A percentile compares a stretch with the other conserved stretches of the same genome.
Conservation (phyloP, 805 yeast genomes). For the Brettanomyces anomalus region DNA sequence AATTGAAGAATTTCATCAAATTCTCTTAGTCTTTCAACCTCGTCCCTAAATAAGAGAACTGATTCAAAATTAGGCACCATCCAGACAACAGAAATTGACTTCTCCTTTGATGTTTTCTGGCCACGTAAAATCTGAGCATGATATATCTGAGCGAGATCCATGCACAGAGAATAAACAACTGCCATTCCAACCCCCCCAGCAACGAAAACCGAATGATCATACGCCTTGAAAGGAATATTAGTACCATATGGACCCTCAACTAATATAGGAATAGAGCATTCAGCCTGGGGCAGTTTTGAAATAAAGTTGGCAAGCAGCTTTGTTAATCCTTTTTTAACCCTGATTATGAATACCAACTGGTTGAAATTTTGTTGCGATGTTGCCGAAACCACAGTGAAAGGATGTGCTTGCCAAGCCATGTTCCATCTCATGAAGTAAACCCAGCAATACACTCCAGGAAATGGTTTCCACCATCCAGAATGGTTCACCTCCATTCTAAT, state of each 20-base stretch:
- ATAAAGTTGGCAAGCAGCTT: constrained; percentile 27
- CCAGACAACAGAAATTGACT: constrained; percentile 22
- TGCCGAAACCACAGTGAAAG: constrained; percentile 46
- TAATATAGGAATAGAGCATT: constrained; percentile 30
- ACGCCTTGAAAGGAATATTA: constrained; percentile 36
- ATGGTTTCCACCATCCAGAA: constrained; percentile 45
- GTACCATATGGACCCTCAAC: constrained; percentile 60
- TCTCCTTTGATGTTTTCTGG: constrained; percentile 11
- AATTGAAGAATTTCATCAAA: constrained; percentile 19
- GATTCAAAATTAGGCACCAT: constrained; percentile 24
- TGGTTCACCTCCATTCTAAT: constrained; percentile 40
- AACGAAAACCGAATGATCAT: constrained; percentile 38
- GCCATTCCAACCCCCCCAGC: constrained; percentile 66
- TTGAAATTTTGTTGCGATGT: constrained; percentile 34
- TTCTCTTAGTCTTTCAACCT: constrained; percentile 17
- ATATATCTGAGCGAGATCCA: constrained; percentile 27
- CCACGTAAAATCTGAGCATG: constrained; percentile 21
- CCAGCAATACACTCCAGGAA: constrained; percentile 58
- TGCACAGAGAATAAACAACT: constrained; percentile 40
- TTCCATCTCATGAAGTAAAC: constrained; percentile 37
- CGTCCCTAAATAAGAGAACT: constrained; percentile 21
- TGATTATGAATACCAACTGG: constrained; percentile 32
- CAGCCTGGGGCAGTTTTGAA: constrained; percentile 24
- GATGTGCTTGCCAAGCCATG: constrained; percentile 60
- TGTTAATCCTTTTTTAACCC: constrained; percentile 48